These are phyloP conservation scores for Monilinia vaccinii-corymbosi DNA, from an alignment of 2,329 filamentous ascomycete genomes.

Conservation along the genomic window DNA sequence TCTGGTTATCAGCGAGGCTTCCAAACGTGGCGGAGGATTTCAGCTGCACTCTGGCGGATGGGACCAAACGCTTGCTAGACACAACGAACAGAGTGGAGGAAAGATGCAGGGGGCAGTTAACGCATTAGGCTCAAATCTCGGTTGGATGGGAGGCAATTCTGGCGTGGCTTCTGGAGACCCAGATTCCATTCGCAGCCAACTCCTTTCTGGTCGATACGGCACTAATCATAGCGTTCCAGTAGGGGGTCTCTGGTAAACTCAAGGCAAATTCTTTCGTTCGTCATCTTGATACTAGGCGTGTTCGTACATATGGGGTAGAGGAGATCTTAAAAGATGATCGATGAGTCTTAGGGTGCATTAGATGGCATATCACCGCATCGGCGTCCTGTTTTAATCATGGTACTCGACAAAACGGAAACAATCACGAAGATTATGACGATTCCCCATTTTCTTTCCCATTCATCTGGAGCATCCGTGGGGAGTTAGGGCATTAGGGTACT, in stretches of 20 bases:
- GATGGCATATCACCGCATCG: conserved; percentile 7
- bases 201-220: conserved; percentile 51
- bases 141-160: conserved; percentile 57
- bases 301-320: conserved; percentile 16
- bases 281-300: conserved; percentile 18
- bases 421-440: conserved; percentile 28
- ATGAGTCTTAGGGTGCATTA: conserved; percentile 4
- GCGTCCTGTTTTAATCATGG: conserved; percentile 10
- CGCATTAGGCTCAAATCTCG: conserved; percentile 64
- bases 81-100: conserved; percentile 79
- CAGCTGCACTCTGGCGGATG: conserved; percentile 82
- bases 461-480: conserved; percentile 21
- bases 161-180: conserved; percentile 32
- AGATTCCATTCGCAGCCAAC: conserved; percentile 52
- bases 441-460: conserved; percentile 19
- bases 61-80: conserved; percentile 79
- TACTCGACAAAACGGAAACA: conserved; percentile 16
- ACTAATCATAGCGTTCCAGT: conserved; percentile 45
- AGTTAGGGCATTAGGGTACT: conserved; percentile 14
- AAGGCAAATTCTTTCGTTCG: background rate
- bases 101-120: conserved; percentile 72
- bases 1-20: conserved; percentile 79
- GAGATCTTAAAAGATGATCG: conserved; percentile 7
- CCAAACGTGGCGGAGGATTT: conserved; percentile 85
- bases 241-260: conserved; percentile 43